Evolutionary conservation across 768 basidiomycete species (phyloP), one percentile per base, ranked within the genome.

Genomic region (Pisolithus albus): DNA sequence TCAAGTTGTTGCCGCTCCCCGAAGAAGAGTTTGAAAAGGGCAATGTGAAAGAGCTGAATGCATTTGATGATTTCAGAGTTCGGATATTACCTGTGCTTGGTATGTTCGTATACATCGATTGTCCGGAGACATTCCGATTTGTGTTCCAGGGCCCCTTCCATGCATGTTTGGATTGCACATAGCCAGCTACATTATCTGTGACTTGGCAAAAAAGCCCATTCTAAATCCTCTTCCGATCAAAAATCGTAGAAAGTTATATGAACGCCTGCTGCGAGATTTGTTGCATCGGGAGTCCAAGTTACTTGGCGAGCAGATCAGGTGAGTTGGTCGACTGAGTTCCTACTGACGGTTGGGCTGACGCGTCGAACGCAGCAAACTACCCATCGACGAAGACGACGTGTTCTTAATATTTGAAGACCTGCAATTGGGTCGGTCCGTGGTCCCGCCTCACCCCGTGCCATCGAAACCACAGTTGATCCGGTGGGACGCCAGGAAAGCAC

Each of bases 21-120:
- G 92, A 96, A 52, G 89, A 92, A 57, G 93, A 98, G 67, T 94
- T 93, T 65, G 72, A 85, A 59, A 92, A 88, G 64, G 96, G 95
- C 3, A 71, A 83, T 13, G 86, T 97, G 10, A 85, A 88, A 59
- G 93, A 98, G 69, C 77, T 98, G 7, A 83, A 87, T 16, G 85
- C 86, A 6, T 87, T 97, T 52, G 88, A 92, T 61, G 90, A 96
- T 64, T 97, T 97, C 71, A 75, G 95, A 28, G 90, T 98, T 10
- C 80, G 95, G 36, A 95, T 97, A 57, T 66, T 97, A 10, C 95
- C 95, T 26, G 95, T 97, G 5, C 76, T 97, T 3, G 92, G 87
- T 84, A 47, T 7, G 78, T 63, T 21, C 15, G 16, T 16, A 8
- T 7, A 26, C 7, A 26, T 45, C 15, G 15, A 5, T 18, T 26